Evolutionary conservation across 2,329 filamentous ascomycete genomes (phyloP), one percentile per base, ranked within the genome.

Genomic region (Phymatotrichopsis omnivora): DNA sequence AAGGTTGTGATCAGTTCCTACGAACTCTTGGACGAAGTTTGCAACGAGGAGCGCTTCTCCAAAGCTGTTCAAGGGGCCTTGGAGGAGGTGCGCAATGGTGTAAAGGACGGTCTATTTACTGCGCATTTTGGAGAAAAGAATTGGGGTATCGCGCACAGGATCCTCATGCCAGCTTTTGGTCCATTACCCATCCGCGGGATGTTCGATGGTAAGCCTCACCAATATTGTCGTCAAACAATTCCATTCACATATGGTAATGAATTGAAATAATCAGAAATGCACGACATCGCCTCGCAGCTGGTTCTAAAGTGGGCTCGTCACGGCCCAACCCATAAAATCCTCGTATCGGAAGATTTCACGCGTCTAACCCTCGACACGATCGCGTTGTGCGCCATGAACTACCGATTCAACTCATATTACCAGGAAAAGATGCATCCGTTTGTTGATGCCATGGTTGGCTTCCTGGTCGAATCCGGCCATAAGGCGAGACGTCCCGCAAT

Each of bases 371-470:
- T 86, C 2, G 82, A 86, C 59, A 81, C 80, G 0, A 70, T 86
- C 7, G 78, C 78, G 1, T 68, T 86, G 12, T 54, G 53, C 19
- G 37, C 52, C 23, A 55, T 55, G 51, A 44, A 49, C 30, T 55
- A 42, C 47, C 75, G 81, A 14, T 85, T 85, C 68, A 85, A 85
- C 63, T 79, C 74, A 1, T 85, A 79, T 62, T 86, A 85, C 58
- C 68, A 69, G 22, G 73, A 82, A 11, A 68, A 75, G 7, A 65
- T 80, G 60, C 82, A 86, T 54, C 80, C 80, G 0, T 85, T 86
- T 55, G 69, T 85, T 29, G 61, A 69, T 33, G 73, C 78, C 25
- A 84, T 85, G 80, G 68, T 68, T 1, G 68, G 69, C n/a, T 73
- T 81, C 42, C 65, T 86, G 1, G 57, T 61, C 10, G 76, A 78